phyloP scores from a whole-genome alignment of 306 rosid genomes.

The Betula pendula region DNA sequence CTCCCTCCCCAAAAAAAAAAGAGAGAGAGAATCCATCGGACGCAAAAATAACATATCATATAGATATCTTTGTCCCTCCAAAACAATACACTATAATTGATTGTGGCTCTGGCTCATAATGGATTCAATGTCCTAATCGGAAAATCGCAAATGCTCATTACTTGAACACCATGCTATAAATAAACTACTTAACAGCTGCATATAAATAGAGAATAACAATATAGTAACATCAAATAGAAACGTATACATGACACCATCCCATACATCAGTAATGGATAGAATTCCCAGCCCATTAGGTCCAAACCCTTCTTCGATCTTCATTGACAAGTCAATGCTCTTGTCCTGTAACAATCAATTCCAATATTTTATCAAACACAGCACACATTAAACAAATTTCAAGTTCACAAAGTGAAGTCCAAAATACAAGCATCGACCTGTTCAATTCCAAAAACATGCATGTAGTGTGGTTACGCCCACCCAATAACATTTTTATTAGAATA shows the following conservation, averaged over 20 bases:
- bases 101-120: neutral
- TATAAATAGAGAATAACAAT: neutral
- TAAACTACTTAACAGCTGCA: neutral
- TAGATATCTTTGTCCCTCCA: conserved; percentile 12
- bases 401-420: neutral
- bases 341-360: conserved; percentile 51
- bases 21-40: too few species aligned
- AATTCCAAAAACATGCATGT: neutral
- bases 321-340: conserved; percentile 60
- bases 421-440: neutral
- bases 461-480: neutral
- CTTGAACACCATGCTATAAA: neutral
- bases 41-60: neutral
- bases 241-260: conserved; percentile 17
- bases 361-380: neutral
- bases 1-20: too few species aligned
- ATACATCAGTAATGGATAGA: conserved; percentile 70
- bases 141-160: neutral
- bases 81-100: neutral
- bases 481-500: neutral
- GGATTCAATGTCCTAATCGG: neutral
- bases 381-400: neutral
- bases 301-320: conserved; percentile 79
- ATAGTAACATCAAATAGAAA: conserved; percentile 6
- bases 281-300: conserved; percentile 82